Base-by-base conservation (phyloP, 371 early-diverging fungal genomes). In the Mycotypha africana region DNA sequence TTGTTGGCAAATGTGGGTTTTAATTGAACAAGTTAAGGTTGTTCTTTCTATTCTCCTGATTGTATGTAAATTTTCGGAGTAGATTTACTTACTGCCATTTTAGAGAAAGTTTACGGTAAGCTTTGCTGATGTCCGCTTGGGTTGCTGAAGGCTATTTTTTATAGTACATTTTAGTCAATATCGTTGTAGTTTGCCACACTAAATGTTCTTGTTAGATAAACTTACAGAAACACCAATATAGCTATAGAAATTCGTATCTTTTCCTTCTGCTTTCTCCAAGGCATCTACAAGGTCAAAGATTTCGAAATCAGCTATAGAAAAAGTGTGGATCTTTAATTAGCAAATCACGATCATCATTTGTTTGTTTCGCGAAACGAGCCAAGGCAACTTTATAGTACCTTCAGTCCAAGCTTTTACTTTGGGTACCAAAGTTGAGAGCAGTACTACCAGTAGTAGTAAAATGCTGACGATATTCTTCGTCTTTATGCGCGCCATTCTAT, bases 31-130 rank as follows among this genome's bases (percentile, higher is more conserved):
- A n/a, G n/a, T n/a, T n/a, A n/a, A n/a, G n/a, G n/a, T n/a, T n/a
- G n/a, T n/a, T n/a, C n/a, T n/a, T n/a, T n/a, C n/a, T n/a, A n/a
- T n/a, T n/a, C n/a, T n/a, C n/a, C n/a, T n/a, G n/a, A n/a, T n/a
- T 34, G 34, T 19, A 23, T 22, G 3, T 40, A 41, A 15, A 32
- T 14, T n/a, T 45, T 0, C 16, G 20, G n/a, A n/a, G n/a, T n/a
- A n/a, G n/a, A n/a, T n/a, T n/a, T 1, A 59, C 81, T 67, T 80
- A 84, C 85, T 99, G 99, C 62, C 90, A 91, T 51, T 87, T 86
- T 26, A 89, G 76, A 4, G 97, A 95, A 26, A 92, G 73, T 67
- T 90, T 92, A 45, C 93, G 81, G 76, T 87, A 97, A 14, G 97
- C 86, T 45, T 72, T 78, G 56, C 79, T 84, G 58, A 97, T 89